Evolutionary conservation across 2,329 filamentous ascomycete species (phyloP), one percentile per base, ranked within the genome.

Genomic region (Metarhizium anisopliae): DNA sequence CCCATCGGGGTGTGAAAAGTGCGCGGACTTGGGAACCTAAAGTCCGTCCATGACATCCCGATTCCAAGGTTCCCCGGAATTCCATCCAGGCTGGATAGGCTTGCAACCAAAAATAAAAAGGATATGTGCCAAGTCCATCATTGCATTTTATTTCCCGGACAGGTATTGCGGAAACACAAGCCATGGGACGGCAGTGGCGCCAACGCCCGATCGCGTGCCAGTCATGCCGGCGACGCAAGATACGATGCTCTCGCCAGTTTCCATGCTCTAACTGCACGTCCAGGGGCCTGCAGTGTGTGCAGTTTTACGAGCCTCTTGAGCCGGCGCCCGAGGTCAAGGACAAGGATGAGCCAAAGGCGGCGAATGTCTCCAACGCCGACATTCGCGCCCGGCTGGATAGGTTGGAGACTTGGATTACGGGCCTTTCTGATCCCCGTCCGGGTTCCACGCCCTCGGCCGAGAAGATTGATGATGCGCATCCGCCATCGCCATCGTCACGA

Each of bases 231-330:
- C 57, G 61, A 36, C 66, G 65, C 55, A 70, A 69, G 59, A 58
- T 69, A 47, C 62, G 67, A 40, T 70, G 67, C 57, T 67, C 66
- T 47, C 63, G 67, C 51, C 59, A 65, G 49, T 68, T 69, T 47
- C 67, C 67, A 2, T 70, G 67, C 58, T 61, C 62, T 35, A 70
- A 69, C 61, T 70, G 67, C 58, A 64, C 63, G 50, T 63, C 61
- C 51, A 65, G 67, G 55, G 67, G 66, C 57, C 55, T 68, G 18
- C 56, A 59, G 32, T 69, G 67, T 54, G 4, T 56, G 10, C 55
- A 56, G 55, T 54, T 56, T 29, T 52, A 56, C 42, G 55, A 47
- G 30, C 32, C 40, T 8, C 51, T 53, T 14, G 55, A 50, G 16
- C 29, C 30, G 35, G 51, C n/a, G 18, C 7, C 29, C 10, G 14